These are phyloP conservation scores for Aspergillus japonicus DNA, from an alignment of 2,329 filamentous ascomycete species.

Conservation along the genomic window DNA sequence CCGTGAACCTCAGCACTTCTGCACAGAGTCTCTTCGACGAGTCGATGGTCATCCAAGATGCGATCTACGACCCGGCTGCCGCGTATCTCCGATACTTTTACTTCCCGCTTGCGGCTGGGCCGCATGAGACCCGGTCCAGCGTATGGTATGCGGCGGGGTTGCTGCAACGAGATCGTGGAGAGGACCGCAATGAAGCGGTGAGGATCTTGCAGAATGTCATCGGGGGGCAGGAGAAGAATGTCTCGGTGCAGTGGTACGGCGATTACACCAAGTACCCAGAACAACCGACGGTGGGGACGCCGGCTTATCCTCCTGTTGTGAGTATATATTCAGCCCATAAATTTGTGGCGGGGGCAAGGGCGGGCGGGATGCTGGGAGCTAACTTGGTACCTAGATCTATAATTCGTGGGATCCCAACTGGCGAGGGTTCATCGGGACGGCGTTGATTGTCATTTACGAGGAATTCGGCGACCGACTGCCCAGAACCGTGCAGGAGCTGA, in stretches of 20 bases:
- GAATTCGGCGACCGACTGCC: conserved; percentile 54
- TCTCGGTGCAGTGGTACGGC: conserved; percentile 55
- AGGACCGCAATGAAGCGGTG: conserved; percentile 52
- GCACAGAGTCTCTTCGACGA: conserved; percentile 46
- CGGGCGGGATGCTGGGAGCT: no score
- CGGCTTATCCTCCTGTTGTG: conserved; percentile 46
- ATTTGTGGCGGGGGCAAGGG: no score
- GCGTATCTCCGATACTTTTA: conserved; percentile 55
- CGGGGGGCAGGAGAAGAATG: conserved; percentile 42
- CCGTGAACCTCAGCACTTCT: conserved; percentile 14
- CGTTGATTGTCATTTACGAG: conserved; percentile 59
- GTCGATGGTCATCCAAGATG: conserved; percentile 58
- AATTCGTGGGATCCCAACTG: conserved; percentile 64
- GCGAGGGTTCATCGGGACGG: conserved; percentile 62
- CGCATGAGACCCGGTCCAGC: conserved; percentile 58
- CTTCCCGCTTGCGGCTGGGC: conserved; percentile 35
- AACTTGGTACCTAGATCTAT: conserved; percentile 42
- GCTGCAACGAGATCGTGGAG: conserved; percentile 53
- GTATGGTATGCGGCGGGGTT: conserved; percentile 61
- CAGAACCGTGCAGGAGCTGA: conserved; percentile 40
- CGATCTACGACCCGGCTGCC: conserved; percentile 52
- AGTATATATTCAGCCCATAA: neutral
- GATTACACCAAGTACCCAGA: conserved; percentile 40
- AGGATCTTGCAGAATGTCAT: conserved; percentile 55
- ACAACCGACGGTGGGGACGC: conserved; percentile 56